Conservation (phyloP, 805 yeast species). For the Yamadazyma endophytica region DNA sequence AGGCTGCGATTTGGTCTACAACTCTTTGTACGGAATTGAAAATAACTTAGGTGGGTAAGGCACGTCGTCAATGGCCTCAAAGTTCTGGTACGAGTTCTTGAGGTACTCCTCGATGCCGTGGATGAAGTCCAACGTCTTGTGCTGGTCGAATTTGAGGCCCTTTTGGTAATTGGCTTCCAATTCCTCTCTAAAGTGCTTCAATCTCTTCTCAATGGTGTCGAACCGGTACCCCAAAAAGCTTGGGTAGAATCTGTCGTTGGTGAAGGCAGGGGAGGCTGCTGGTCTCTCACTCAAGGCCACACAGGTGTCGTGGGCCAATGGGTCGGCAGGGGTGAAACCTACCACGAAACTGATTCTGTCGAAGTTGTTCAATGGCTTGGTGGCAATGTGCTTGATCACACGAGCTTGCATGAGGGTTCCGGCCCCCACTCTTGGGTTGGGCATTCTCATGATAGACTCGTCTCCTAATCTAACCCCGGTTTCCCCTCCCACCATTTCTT, state of each 20-base stretch:
- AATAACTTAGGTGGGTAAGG: constrained; percentile 10
- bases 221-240: constrained; percentile 25
- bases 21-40: constrained; percentile 10
- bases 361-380: constrained; percentile 19
- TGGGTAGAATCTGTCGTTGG: constrained; percentile 23
- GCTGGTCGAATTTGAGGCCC: constrained; percentile 28
- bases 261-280: constrained; percentile 23
- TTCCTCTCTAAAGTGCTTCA: constrained; percentile 10
- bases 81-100: constrained; percentile 22
- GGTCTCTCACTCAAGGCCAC: constrained; percentile 40
- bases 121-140: constrained; percentile 25
- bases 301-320: constrained; percentile 28
- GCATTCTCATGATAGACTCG: constrained; percentile 11
- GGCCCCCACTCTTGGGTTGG: constrained; percentile 14
- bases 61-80: constrained; percentile 20
- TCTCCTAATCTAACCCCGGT: constrained; percentile 12
- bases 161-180: constrained; percentile 5
- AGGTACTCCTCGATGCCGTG: constrained; percentile 25
- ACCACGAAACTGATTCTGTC: constrained; percentile 43
- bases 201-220: constrained; percentile 18
- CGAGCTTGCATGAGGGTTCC: constrained; percentile 19
- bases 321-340: constrained; percentile 38
- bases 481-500: constrained; percentile 12
- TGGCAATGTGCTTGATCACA: constrained; percentile 19
- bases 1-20: neutral